Percentiles rank a stretch among this genome's conserved stretches.
phyloP scores from a whole-genome alignment of 805 yeast genomes.

The Kregervanrija pseudodelftensis region DNA sequence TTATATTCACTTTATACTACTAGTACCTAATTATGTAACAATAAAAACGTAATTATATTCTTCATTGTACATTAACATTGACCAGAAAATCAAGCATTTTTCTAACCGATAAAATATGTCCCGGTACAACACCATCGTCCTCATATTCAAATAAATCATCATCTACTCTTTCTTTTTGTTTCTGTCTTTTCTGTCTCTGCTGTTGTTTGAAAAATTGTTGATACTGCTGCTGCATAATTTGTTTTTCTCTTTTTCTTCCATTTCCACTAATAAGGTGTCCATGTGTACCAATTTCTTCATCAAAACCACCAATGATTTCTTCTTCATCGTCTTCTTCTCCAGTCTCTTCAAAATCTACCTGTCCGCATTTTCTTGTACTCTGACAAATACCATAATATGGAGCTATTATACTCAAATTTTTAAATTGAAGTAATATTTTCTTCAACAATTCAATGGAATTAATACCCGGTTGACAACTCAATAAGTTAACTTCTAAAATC shows the following conservation, averaged over 20 bases:
- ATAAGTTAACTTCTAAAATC: conserved; percentile 54
- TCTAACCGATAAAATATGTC: conserved; percentile 67
- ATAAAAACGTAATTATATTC: neutral
- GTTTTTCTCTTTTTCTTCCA: conserved; percentile 6
- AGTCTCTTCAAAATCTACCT: conserved; percentile 31
- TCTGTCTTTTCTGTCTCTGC: conserved; percentile 6
- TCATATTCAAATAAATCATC: conserved; percentile 6
- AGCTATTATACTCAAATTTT: conserved; percentile 35
- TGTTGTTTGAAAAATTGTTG: conserved; percentile 12
- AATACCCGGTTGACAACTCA: conserved; percentile 69
- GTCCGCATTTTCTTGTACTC: conserved; percentile 11
- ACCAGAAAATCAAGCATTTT: conserved; percentile 52
- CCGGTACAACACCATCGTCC: conserved; percentile 46
- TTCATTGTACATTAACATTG: conserved; percentile 44
- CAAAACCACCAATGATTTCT: conserved; percentile 1
- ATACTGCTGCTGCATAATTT: conserved; percentile 9
- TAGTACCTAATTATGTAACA: no score
- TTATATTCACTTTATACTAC: neutral
- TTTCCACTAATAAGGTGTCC: neutral
- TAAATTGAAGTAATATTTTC: conserved; percentile 51
- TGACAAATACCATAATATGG: conserved; percentile 9
- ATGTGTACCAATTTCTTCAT: conserved; percentile 5
- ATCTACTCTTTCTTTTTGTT: conserved; percentile 3
- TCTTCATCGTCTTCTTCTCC: conserved; percentile 12
- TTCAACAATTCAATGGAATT: conserved; percentile 48